Base-by-base conservation (phyloP, 805 yeast genomes). In the Suhomyces prunicola region DNA sequence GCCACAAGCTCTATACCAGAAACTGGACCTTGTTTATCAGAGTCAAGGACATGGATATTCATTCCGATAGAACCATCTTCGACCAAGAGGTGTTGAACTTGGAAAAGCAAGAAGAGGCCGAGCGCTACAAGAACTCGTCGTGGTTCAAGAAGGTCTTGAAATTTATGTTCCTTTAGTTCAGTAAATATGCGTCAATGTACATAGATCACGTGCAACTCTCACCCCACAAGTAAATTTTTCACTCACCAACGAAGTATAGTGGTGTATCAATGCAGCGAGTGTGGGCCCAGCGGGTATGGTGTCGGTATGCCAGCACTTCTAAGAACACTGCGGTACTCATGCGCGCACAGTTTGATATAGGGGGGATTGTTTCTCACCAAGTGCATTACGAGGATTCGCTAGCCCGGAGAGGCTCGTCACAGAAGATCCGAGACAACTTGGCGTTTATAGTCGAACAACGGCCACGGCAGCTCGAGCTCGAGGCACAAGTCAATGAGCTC, bases 61-160 rank as follows among this genome's bases (percentile, higher is more conserved):
- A 69, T 48, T 41, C 56, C 41, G 67, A 66, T 48, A 60, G 74
- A 59, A 67, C 67, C 39, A 63, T 69, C 12, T 71, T 68, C 51
- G 76, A 71, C 54, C 66, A 67, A 52, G 74, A 70, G 50, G 62
- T 70, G n/a, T 62, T 71, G 50, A 62, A 61, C 44, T 61, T 70
- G 50, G 74, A 70, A 36, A 54, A 51, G 44, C 59, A 58, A 45
- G 61, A 58, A 48, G 58, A 54, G 27, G 56, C 54, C 15, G 58
- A 58, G 48, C 47, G 52, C 22, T 54, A 26, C 39, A 41, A 46
- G 17, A 40, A 46, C 31, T 22, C 39, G 27, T 48, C 55, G n/a
- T n/a, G 47, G 27, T 49, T 46, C 49, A 47, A 17, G n/a, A 58
- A 56, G 53, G 50, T 49, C 3, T 17, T 50, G 24, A 40, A 48